These are phyloP conservation scores for Stenocarpella maydis DNA, from an alignment of 2,329 filamentous ascomycete species.

Conservation along the genomic window DNA sequence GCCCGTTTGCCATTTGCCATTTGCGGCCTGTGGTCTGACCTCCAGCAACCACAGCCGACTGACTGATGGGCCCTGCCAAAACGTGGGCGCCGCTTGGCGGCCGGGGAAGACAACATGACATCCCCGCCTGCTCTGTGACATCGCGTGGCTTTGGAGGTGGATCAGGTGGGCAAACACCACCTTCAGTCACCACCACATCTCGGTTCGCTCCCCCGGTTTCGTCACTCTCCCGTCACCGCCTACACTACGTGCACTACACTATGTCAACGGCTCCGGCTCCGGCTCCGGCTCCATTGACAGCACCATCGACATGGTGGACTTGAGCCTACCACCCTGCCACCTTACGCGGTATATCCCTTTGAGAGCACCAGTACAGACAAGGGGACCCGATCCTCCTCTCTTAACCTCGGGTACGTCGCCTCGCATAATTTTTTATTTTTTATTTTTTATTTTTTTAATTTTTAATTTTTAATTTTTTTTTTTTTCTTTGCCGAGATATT, in stretches of 20 bases:
- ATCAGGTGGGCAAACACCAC: neutral
- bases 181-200: neutral
- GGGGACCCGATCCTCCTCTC: too few species aligned
- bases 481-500: too few species aligned
- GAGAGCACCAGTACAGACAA: too few species aligned
- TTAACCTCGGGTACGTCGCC: too few species aligned
- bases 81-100: neutral
- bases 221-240: neutral
- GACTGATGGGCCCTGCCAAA: neutral
- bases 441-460: too few species aligned
- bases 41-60: neutral
- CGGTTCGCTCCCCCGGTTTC: neutral
- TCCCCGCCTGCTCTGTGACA: conserved; percentile 7
- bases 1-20: neutral
- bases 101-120: conserved; percentile 3
- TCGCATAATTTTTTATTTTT: too few species aligned
- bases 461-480: too few species aligned
- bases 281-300: neutral
- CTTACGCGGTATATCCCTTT: too few species aligned
- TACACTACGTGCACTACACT: too few species aligned
- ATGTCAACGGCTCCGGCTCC: neutral
- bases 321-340: neutral
- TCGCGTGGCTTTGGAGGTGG: neutral
- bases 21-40: too few species aligned
- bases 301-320: too few species aligned